phyloP scores from a whole-genome alignment of 1,284 basidiomycete species.

The Schizophyllum amplum region DNA sequence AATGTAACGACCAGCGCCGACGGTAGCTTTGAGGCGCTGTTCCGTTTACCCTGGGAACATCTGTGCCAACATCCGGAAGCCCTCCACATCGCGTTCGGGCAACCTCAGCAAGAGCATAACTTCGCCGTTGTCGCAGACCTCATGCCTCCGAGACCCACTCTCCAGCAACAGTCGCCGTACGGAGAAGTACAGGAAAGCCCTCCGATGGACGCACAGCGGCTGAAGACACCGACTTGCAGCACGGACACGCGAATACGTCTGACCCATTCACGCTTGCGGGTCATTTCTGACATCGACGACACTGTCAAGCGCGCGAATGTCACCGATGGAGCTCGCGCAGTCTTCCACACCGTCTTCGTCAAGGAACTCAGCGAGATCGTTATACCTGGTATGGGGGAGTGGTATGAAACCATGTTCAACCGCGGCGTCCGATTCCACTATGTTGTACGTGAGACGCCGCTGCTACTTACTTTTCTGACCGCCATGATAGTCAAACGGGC shows the following conservation, averaged over 20 bases:
- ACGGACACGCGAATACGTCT: slow-evolving; percentile 37
- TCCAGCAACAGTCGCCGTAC: slow-evolving; percentile 7
- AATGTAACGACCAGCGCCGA: slow-evolving; percentile 53
- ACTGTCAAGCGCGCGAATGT: slow-evolving; percentile 81
- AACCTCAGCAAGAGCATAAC: slow-evolving; percentile 42
- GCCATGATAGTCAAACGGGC: slow-evolving; percentile 69
- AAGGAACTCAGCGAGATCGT: slow-evolving; percentile 69
- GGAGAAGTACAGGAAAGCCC: slow-evolving; percentile 4
- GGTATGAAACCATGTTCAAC: slow-evolving; percentile 67
- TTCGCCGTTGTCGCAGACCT: slow-evolving; percentile 50
- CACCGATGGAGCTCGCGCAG: slow-evolving; percentile 61
- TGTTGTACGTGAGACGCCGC: slow-evolving; percentile 65
- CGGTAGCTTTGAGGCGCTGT: slow-evolving; percentile 61
- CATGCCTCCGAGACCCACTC: slow-evolving; percentile 27
- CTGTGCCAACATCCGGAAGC: slow-evolving; percentile 54
- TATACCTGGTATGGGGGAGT: slow-evolving; percentile 81
- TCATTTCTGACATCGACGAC: slow-evolving; percentile 94
- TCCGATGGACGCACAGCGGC: background rate
- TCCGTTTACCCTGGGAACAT: slow-evolving; percentile 60
- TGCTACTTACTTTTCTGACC: slow-evolving; percentile 8
- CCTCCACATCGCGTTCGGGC: slow-evolving; percentile 50
- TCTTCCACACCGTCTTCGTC: slow-evolving; percentile 76
- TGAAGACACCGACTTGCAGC: background rate
- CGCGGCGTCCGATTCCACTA: slow-evolving; percentile 77
- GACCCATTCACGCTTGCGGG: slow-evolving; percentile 52